Evolutionary conservation across 2,329 filamentous ascomycete species (phyloP), one percentile per base, ranked within the genome.

Genomic region (Sclerotinia trifoliorum): DNA sequence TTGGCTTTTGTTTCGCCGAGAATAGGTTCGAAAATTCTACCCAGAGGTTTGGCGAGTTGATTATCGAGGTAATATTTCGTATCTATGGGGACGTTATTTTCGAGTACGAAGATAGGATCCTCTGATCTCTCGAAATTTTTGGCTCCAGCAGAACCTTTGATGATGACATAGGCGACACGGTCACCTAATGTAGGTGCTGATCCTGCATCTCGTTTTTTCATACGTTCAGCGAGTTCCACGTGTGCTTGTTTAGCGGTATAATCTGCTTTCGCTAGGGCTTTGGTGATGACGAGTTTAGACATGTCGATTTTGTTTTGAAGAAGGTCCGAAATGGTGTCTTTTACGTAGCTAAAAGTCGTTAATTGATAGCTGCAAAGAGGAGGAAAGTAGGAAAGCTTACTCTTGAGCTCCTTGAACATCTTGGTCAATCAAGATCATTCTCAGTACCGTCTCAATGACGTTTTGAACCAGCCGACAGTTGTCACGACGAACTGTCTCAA

Each of bases 41-140:
- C 89, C 2, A 99, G 85, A 0, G 95, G 95, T 80, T 99, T 99
- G 11, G 95, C 91, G 24, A 99, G 88, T 80, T 99, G 96, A 78
- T 99, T 99, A 79, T 99, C 95, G 26, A 99, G 88, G 79, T 99
- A 99, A 82, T 98, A 99, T 79, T 92, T 95, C 3, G 95, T 98
- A 80, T 99, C 95, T 77, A 99, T 97, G 15, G 95, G 95, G 68
- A 99, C 86, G 75, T 98, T 99, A 84, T 99, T 91, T 79, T 99
- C 96, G 2, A 99, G 86, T 19, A 99, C 95, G 80, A 90, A 99
- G 76, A 99, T 93, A 2, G 95, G 95, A 77, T 99, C 95, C 80
- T 99, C 95, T 0, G 93, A 96, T 74, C 94, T 93, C 78, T 99
- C 95, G 81, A 96, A 99, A 78, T 97, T 97, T 81, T 94, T 98